Evolutionary conservation across 176 grass and related monocot species (phyloP), one percentile per base, ranked within the genome.

Genomic region (Lolium rigidum): DNA sequence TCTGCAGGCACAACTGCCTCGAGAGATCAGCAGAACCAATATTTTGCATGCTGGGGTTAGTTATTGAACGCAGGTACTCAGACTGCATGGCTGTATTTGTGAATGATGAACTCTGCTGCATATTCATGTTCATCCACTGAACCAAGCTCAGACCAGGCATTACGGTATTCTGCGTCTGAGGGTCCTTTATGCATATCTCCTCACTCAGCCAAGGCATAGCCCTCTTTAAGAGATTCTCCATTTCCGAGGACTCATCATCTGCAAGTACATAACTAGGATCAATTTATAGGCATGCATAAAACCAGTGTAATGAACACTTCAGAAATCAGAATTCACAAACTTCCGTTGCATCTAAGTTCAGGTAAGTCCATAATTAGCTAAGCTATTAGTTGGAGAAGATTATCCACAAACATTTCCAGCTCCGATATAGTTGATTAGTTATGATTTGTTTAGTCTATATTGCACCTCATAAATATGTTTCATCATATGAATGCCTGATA

Each of bases 101-200:
- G 70, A 95, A 86, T 13, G 93, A 88, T 35, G 93, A 88, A 76
- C 85, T 91, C 79, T 95, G 90, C 66, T 95, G 94, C 91, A 95
- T 91, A 65, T 91, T 95, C 89, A 95, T 93, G 81, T 89, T 95
- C 94, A 95, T 95, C 94, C 94, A 95, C 60, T 95, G 94, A 83
- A 95, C 94, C 70, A 95, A 87, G 61, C 94, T 95, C 83, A 95
- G 81, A 31, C 94, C 94, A 65, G 94, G 94, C 94, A 95, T 93
- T 82, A 91, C 51, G 5, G 89, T 93, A 52, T 86, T 93, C 56
- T 95, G 94, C 0, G 94, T 95, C 88, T 95, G 94, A 51, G 91
- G 76, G 26, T 95, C 94, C 91, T 95, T 95, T 85, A 93, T 93
- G 80, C 94, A 95, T 55, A 95, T 89, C 82, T 95, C 94, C 84